Evolutionary conservation across 345 rosid genomes (phyloP), one percentile per base, ranked within the genome.

Genomic region (Raphanus sativus): DNA sequence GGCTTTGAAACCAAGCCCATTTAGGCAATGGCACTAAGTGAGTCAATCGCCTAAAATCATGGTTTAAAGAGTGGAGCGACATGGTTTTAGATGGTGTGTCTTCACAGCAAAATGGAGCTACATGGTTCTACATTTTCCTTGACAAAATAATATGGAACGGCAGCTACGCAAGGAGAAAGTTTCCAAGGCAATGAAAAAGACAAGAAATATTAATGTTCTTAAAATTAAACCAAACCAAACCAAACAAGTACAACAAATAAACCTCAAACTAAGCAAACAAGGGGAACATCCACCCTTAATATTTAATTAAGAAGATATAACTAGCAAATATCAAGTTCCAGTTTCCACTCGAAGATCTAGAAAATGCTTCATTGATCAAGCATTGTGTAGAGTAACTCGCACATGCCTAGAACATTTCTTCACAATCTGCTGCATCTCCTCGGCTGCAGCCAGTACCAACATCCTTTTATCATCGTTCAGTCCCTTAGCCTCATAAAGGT

Each of bases 1-100:
- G 50, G 69, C 76, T 73, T 64, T n/a, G 26, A 63, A 50, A 21
- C 50, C 69, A 63, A 62, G 15, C 76, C 69, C 69, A 63, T 32
- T 63, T 3, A 21, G 52, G 60, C 15, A 50, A 24, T 24, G 69
- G 5, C 62, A 63, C 1, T 52, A 50, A 62, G 33, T 45, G 12
- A 34, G 40, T 5, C 38, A 40, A 61, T 62, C 48, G 75, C 56
- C 65, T 58, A 58, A 25, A 8, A 34, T 6, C 63, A 33, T 34
- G 34, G 33, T 32, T 55, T 33, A 12, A 45, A 45, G 16, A 45
- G 54, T 45, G 16, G 16, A 45, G 52, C 52, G 12, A 45, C 52
- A 45, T 12, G 15, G 52, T 45, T 45, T 45, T 45, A 45, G 52
- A 45, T 45, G 52, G 15, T 45, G 52, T 4, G 15, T 45, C 52